phyloP scores from a whole-genome alignment of 495 filamentous ascomycete species.

The Hypoxylon fuscum region DNA sequence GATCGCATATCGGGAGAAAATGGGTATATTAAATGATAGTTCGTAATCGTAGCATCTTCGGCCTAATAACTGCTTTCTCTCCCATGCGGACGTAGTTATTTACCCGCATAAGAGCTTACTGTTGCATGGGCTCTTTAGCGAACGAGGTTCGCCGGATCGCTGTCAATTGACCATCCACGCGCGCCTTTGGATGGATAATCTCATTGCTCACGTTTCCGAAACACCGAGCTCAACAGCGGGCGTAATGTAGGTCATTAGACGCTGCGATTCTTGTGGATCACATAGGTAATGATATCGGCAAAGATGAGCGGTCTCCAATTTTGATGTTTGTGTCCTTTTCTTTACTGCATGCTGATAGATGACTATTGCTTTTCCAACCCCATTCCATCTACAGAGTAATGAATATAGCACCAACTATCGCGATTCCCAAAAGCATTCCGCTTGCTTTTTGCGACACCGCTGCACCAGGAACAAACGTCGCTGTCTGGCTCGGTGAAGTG shows the following conservation, averaged over 20 bases:
- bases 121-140: slow-evolving; percentile 30
- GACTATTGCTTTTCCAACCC: slow-evolving; percentile 10
- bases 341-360: slow-evolving; percentile 5
- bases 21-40: slow-evolving; percentile 31
- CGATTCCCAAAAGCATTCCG: slow-evolving; percentile 29
- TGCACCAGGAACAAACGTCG: slow-evolving; percentile 21
- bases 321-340: slow-evolving; percentile 12
- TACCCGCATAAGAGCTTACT: slow-evolving; percentile 39
- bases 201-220: slow-evolving; percentile 29
- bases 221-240: slow-evolving; percentile 38
- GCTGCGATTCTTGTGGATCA: slow-evolving; percentile 24
- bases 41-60: slow-evolving; percentile 29
- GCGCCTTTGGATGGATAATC: slow-evolving; percentile 15
- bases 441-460: slow-evolving; percentile 31
- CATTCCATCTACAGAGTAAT: slow-evolving; percentile 33
- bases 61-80: slow-evolving; percentile 15
- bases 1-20: slow-evolving; percentile 15
- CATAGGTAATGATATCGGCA: slow-evolving; percentile 23
- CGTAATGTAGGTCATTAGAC: slow-evolving; percentile 7
- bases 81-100: slow-evolving; percentile 37
- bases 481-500: slow-evolving; percentile 13
- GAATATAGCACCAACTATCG: slow-evolving; percentile 31
- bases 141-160: slow-evolving; percentile 16
- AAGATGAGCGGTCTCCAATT: background rate
- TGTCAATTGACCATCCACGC: slow-evolving; percentile 13